Evolutionary conservation across 2,329 filamentous ascomycete species (phyloP).

Genomic region (Stachybotrys elegans): DNA sequence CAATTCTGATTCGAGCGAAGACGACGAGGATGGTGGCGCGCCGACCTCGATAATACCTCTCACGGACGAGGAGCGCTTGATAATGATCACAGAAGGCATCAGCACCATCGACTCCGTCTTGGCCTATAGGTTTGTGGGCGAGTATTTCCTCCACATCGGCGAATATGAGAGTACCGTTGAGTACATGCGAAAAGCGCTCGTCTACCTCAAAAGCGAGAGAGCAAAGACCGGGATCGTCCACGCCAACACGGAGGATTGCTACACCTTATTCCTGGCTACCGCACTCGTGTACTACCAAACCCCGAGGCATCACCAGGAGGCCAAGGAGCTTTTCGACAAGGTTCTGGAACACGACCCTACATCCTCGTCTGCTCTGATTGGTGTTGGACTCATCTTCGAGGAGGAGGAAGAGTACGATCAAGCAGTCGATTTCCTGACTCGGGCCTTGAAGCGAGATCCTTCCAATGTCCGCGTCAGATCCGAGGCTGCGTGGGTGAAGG

Average conservation of each 20-base stretch:
- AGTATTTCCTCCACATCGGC: constrained; percentile 79
- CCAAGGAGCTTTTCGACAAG: constrained; percentile 77
- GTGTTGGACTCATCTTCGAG: constrained; percentile 85
- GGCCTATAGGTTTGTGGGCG: constrained; percentile 75
- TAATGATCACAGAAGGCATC: constrained; percentile 75
- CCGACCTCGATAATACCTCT: constrained; percentile 52
- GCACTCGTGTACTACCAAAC: constrained; percentile 86
- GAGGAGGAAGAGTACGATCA: constrained; percentile 85
- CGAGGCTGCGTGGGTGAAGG: constrained; percentile 90
- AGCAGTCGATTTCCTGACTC: constrained; percentile 73
- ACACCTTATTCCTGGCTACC: constrained; percentile 77
- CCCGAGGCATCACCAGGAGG: constrained; percentile 83
- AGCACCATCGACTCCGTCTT: constrained; percentile 66
- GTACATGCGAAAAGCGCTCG: constrained; percentile 68
- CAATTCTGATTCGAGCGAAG: constrained; percentile 50
- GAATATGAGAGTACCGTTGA: constrained; percentile 81
- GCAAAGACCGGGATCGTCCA: constrained; percentile 65
- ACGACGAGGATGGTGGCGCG: constrained; percentile 53
- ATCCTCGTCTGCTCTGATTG: constrained; percentile 78
- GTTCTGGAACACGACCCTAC: constrained; percentile 71
- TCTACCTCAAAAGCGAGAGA: constrained; percentile 54
- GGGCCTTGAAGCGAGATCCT: constrained; percentile 68
- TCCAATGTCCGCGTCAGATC: constrained; percentile 73
- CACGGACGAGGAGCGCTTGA: constrained; percentile 71
- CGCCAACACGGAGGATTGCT: constrained; percentile 64